A percentile compares a stretch with the other conserved stretches of the same genome.
Evolutionary conservation across 2,329 filamentous ascomycete species (phyloP).

Genomic region (Reticulascus tulasneorum): DNA sequence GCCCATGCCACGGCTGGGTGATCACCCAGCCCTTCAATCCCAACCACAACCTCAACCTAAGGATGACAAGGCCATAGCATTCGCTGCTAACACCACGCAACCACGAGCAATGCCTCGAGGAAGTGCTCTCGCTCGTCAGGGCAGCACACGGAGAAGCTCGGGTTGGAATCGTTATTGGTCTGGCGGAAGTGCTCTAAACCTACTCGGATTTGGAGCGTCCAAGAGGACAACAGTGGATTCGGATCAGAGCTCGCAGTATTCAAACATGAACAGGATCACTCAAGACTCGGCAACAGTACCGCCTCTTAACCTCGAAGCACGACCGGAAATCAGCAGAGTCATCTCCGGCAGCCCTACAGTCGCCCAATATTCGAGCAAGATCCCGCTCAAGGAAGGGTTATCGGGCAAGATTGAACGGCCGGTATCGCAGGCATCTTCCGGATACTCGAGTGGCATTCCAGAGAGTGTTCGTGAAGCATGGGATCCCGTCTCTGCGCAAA

Average conservation of each 20-base stretch:
- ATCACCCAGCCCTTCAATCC: conserved; percentile 26
- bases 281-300: conserved; percentile 67
- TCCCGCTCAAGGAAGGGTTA: conserved; percentile 53
- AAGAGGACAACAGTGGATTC: conserved; percentile 50
- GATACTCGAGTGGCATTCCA: conserved; percentile 62
- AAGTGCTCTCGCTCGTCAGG: conserved; percentile 27
- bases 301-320: conserved; percentile 62
- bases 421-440: conserved; percentile 46
- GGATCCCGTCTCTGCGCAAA: conserved; percentile 39
- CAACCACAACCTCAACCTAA: conserved; percentile 17
- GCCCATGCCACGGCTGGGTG: conserved; percentile 47
- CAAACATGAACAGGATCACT: conserved; percentile 46
- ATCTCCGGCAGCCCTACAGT: conserved; percentile 67
- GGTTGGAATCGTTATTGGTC: conserved; percentile 79
- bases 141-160: conserved; percentile 56
- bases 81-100: conserved; percentile 27
- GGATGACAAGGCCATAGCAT: conserved; percentile 38
- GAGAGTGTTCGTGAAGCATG: conserved; percentile 58
- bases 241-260: conserved; percentile 55
- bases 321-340: conserved; percentile 61
- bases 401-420: conserved; percentile 59
- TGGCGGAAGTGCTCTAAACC: conserved; percentile 64
- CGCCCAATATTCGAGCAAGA: conserved; percentile 50
- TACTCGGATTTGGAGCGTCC: conserved; percentile 54
- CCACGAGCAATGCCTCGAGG: conserved; percentile 31